Evolutionary conservation across 2,329 filamentous ascomycete genomes (phyloP), one percentile per base, ranked within the genome.

Genomic region (Penicillium sp.): DNA sequence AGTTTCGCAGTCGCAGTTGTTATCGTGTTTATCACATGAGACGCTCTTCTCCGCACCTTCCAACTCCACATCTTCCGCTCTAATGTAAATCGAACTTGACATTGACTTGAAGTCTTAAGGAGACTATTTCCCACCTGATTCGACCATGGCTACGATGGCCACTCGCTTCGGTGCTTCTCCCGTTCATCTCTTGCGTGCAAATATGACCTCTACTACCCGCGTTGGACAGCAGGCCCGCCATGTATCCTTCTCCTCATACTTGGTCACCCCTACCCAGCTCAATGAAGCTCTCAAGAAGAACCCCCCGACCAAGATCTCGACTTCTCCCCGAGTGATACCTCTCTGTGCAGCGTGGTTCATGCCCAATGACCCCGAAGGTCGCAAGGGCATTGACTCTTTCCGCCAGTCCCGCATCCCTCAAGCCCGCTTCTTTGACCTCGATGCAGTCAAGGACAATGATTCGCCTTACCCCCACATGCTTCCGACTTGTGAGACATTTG

Each of bases 401-500:
- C 86, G 88, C 68, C 86, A 92, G 75, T 87, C 89, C 74, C 91
- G 92, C 71, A 95, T 99, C 66, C 94, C 93, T 24, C 89, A 89
- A 72, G 90, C 95, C 1, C 91, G 93, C 35, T 99, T 98, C 86
- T 99, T 99, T 78, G 93, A 99, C 78, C 85, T 99, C 58, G 95
- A 99, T 79, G 92, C 88, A 71, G 86, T 97, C 75, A 92, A 95
- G 72, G 93, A 99, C 79, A 88, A 89, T 67, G 87, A 88, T 70
- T 96, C 91, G 59, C 91, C 92, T 1, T 98, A 97, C 76, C 94
- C 95, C 8, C 95, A 99, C 77, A 99, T 99, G 95, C 87, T 99
- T 2, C 95, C 95, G 2, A 89, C 86, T 8, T 84, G 91, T 40
- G 88, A 91, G 72, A 85, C 87, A 56, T 98, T 99, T 74, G 91